Evolutionary conservation across 2,329 filamentous ascomycete genomes (phyloP), one percentile per base, ranked within the genome.

Genomic region (Cladosporium sp.): DNA sequence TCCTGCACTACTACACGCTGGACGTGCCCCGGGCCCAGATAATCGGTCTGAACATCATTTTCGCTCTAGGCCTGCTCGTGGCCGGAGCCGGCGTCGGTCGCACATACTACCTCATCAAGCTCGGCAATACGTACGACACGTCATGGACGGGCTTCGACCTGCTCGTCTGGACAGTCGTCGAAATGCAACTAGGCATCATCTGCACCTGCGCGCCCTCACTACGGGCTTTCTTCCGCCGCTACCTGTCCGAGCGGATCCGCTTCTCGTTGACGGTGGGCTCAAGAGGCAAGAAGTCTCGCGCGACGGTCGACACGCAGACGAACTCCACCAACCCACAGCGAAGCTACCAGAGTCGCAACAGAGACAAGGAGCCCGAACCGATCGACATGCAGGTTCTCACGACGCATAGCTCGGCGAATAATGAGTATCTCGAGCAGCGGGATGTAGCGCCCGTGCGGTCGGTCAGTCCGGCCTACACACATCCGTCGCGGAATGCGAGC

Each of bases 111-210:
- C 67, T 73, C 16, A 71, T 67, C 64, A 62, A 64, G 33, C 64
- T 71, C 28, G 69, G 67, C 49, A 65, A 66, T 12, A 66, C 64
- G 6, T 61, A 63, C 61, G 73, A 75, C 57, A 68, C 67, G 3
- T 68, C 63, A 18, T 74, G 72, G 73, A 65, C 60, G 0, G 72
- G 72, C 31, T 74, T 72, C 61, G 58, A 69, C 33, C 67, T 73
- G 52, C 72, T 72, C 67, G 67, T 69, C 49, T 75, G 72, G 72
- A 70, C 69, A 5, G 40, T 72, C 14, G 64, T 74, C 33, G 73
- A 76, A 64, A 68, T 68, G 21, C 73, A 75, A 26, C 67, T 75
- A 1, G 73, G 70, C 29, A 72, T 76, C 44, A 74, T 76, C 63
- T 75, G 73, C 61, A 72, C 74, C 2, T 74, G 72, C 57, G 70